Evolutionary conservation across 768 basidiomycete genomes (phyloP).

Genomic region (Agrocybe pediades): DNA sequence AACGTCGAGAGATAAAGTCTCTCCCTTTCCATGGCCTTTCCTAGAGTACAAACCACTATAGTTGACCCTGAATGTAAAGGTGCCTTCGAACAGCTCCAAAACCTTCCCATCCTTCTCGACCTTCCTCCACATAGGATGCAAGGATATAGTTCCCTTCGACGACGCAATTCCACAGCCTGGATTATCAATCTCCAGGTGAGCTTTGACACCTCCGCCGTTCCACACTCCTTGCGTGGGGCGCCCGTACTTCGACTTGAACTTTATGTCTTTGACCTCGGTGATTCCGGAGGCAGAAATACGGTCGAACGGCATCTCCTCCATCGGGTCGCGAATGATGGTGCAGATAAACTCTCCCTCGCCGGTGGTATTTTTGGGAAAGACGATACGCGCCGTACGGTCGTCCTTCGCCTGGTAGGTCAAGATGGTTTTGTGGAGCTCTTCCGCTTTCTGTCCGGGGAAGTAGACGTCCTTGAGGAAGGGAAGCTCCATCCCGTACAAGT

Average conservation of each 20-base stretch:
- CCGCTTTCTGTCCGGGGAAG: conserved; percentile 26
- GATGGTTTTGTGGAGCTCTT: conserved; percentile 31
- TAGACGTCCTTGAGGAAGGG: conserved; percentile 35
- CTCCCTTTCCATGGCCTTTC: conserved; percentile 35
- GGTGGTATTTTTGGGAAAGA: conserved; percentile 15
- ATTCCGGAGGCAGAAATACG: conserved; percentile 24
- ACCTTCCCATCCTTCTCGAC: conserved; percentile 6
- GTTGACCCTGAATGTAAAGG: conserved; percentile 33
- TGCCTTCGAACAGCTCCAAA: conserved; percentile 40
- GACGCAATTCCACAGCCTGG: conserved; percentile 32
- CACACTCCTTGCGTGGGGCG: conserved; percentile 1
- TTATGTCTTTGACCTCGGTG: conserved; percentile 5
- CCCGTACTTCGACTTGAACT: not conserved
- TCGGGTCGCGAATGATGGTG: conserved; percentile 29
- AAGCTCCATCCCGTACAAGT: conserved; percentile 40
- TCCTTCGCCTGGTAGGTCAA: conserved; percentile 38
- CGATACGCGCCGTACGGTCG: conserved; percentile 35
- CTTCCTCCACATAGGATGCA: conserved; percentile 34
- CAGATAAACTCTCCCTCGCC: conserved; percentile 24
- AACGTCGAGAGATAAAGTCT: conserved; percentile 29
- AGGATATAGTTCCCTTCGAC: conserved; percentile 34
- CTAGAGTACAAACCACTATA: conserved; percentile 35
- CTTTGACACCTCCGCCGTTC: conserved; percentile 7
- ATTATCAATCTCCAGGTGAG: conserved; percentile 14
- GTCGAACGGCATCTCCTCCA: conserved; percentile 35